Conservation (phyloP, 2,329 filamentous ascomycete genomes). For the Lecanoromycetidae sp. region DNA sequence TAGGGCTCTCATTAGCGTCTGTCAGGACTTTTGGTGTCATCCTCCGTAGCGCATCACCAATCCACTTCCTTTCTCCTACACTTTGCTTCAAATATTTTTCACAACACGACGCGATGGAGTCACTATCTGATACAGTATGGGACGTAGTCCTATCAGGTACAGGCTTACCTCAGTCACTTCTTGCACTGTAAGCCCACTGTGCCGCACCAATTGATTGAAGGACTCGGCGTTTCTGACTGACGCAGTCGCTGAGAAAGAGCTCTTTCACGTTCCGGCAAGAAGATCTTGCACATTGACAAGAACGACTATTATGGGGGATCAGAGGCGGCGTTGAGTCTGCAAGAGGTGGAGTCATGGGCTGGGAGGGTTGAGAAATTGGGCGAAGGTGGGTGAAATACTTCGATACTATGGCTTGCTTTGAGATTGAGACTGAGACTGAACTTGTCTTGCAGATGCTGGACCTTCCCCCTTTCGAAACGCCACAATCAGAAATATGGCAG, state of each 20-base stretch:
- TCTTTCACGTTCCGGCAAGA: conserved; percentile 82
- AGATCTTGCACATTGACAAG: conserved; percentile 76
- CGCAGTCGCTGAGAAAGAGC: conserved; percentile 57
- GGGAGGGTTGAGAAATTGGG: conserved; percentile 32
- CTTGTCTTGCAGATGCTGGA: conserved; percentile 6
- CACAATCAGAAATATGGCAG: conserved; percentile 21
- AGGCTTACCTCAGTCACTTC: conserved; percentile 63
- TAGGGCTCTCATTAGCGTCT: neutral
- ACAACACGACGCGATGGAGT: too few relatives aligned
- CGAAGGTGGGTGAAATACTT: conserved; percentile 22
- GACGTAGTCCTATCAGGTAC: conserved; percentile 71
- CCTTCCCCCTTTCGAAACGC: conserved; percentile 30
- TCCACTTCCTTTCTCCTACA: too few relatives aligned
- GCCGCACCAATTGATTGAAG: conserved; percentile 1
- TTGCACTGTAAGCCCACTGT: conserved; percentile 52
- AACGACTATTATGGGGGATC: conserved; percentile 80
- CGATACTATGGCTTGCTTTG: conserved; percentile 15
- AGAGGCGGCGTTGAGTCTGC: conserved; percentile 73
- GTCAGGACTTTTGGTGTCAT: too few relatives aligned
- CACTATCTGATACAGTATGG: conserved; percentile 61
- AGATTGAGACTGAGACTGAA: too few relatives aligned
- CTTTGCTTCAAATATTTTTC: too few relatives aligned
- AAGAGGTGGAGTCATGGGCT: conserved; percentile 69
- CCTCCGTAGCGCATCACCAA: too few relatives aligned
- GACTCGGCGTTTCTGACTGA: conserved; percentile 57